Base-by-base conservation (phyloP, 2,329 filamentous ascomycete genomes). In the Fusarium falciforme region DNA sequence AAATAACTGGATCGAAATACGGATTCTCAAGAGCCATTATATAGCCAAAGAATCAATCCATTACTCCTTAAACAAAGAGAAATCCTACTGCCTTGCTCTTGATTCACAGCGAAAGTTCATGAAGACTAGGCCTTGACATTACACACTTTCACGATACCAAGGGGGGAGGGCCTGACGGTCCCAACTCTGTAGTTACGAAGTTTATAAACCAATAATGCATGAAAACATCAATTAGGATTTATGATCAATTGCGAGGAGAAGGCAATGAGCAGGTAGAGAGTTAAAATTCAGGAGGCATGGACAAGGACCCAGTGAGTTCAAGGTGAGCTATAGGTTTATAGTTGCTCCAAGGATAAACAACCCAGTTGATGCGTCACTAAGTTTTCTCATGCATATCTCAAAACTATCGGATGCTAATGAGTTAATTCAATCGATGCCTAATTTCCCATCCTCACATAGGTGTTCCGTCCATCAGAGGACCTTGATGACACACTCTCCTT, bases 401-500 rank as follows among this genome's bases (percentile, higher is more conserved):
- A 22, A 25, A 3, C 7, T 11, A 17, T 6, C 2, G 27, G 0
- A 10, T 44, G 40, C 38, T 14, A 10, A 2, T 44, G 3, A 44
- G 1, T 12, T 14, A 3, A 20, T 6, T 6, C 4, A 14, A 22
- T 1, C 12, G 8, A 25, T 17, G 22, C 22, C 7, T 31, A 27
- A 31, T 31, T 29, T 2, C 17, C 10, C 27, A n/a, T 27, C 14
- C 47, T 31, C 47, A 20, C 9, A 11, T 52, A 16, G 12, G 33
- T 35, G 9, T 3, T 17, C 29, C 17, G 17, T 31, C 25, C 6
- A 20, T 25, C 20, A 57, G 20, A 17, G 20, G 5, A 65, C 36
- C 2, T 61, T 25, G 10, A 65, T 58, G 1, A 61, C 16, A 12
- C 27, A 35, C 12, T 70, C 68, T n/a, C 47, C 66, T 16, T 70